Conservation (phyloP, 331 rosid species). For the Quercus phellos region DNA sequence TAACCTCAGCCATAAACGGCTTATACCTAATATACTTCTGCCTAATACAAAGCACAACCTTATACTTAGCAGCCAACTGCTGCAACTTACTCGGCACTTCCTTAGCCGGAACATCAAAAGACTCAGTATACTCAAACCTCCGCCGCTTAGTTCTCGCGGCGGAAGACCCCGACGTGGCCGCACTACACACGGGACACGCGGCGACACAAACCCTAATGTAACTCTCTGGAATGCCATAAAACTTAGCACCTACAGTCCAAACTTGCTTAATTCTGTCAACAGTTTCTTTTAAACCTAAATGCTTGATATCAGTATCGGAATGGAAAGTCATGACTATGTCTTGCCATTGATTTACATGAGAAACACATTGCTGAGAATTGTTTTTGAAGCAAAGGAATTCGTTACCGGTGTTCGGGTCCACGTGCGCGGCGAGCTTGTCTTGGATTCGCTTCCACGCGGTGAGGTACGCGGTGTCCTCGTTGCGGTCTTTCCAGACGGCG, state of each 20-base stretch:
- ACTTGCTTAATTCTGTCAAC: constrained; percentile 81
- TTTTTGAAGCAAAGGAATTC: constrained; percentile 88
- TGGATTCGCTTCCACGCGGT: constrained; percentile 98
- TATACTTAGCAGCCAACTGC: constrained; percentile 88
- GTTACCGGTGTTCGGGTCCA: constrained; percentile 50
- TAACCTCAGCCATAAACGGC: constrained; percentile 99
- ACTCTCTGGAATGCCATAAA: constrained; percentile 94
- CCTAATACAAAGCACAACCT: constrained; percentile 91
- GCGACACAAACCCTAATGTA: constrained; percentile 87
- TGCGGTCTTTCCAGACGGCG: constrained; percentile 96
- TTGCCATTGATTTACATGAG: constrained; percentile 87
- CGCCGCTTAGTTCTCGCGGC: constrained; percentile 66
- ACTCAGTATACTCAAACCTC: constrained; percentile 88
- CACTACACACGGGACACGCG: constrained; percentile 67
- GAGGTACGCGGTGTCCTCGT: constrained; percentile 89
- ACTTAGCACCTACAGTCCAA: constrained; percentile 98
- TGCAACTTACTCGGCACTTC: constrained; percentile 84
- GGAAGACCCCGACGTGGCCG: constrained; percentile 31
- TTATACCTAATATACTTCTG: constrained; percentile 98
- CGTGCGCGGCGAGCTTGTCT: constrained; percentile 71
- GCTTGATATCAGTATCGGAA: constrained; percentile 74
- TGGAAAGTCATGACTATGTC: constrained; percentile 80
- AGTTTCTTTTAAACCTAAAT: constrained; percentile 78
- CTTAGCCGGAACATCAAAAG: constrained; percentile 85
- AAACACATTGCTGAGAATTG: constrained; percentile 84